Evolutionary conservation across 805 yeast species (phyloP), one percentile per base, ranked within the genome.

Genomic region (Candida silvatica): DNA sequence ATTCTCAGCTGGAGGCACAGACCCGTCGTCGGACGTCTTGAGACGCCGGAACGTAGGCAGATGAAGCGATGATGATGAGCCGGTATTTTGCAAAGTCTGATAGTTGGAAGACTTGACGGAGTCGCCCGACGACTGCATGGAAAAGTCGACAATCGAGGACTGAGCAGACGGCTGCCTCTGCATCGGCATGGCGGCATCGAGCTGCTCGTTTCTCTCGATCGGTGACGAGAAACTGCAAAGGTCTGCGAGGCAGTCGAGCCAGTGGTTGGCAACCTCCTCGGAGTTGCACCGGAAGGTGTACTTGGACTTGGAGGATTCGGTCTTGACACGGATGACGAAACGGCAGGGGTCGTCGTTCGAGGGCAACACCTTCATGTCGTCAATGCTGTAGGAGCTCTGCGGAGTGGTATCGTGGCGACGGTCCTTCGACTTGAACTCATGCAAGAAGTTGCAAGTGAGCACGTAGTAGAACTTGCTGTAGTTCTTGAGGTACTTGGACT

Each of bases 381-480:
- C 60, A 26, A 69, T 44, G 20, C 62, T 47, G 31, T 65, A 58
- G 27, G 74, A 67, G 43, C 57, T 49, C 3, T 62, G 35, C 4
- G 74, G 74, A 18, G 48, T 49, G 40, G 67, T 67, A 33, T 75
- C 80, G 41, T 70, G 69, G 45, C 68, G 72, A 27, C 78, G 61
- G 52, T 73, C 77, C 19, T 61, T 53, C 1, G 76, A 58, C 47
- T 70, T 74, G 56, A 78, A 80, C 52, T 80, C 86, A 54, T 78
- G 86, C 26, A 80, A 52, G 41, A 66, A 78, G 47, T 74, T 76
- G 46, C 80, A 74, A 4, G 86, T 77, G 37, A 80, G 61, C 11
- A 80, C 81, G 44, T 76, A 80, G 65, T 74, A 79, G 27, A 77
- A 75, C 43, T 68, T 66, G 3, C 74, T 65, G 53, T 77, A 77